phyloP scores from a whole-genome alignment of 176 grass and related monocot genomes.

The Oryza longistaminata region DNA sequence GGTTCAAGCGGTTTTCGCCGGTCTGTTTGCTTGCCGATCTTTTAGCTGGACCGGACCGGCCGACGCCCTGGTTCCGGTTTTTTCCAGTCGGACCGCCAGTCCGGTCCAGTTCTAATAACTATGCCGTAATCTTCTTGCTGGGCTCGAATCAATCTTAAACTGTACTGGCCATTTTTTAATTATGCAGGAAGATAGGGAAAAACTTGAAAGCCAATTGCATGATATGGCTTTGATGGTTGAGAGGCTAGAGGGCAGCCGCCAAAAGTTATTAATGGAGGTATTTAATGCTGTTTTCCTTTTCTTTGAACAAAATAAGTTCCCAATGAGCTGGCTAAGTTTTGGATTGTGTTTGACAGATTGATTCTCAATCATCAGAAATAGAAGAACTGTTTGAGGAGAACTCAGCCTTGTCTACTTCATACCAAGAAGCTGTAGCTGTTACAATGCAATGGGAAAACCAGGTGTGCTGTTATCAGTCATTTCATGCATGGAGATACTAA shows the following conservation, averaged over 20 bases:
- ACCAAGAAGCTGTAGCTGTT: conserved; percentile 65
- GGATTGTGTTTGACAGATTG: conserved; percentile 61
- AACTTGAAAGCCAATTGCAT: conserved; percentile 91
- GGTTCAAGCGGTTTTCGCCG: too few species aligned
- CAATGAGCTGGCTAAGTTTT: conserved; percentile 16
- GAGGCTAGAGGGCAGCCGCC: conserved; percentile 90
- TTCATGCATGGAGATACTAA: conserved; percentile 11
- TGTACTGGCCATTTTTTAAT: conserved; percentile 21
- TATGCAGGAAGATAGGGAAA: conserved; percentile 78
- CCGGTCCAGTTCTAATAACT: too few species aligned
- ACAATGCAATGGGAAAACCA: conserved; percentile 91
- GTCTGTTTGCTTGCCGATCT: too few species aligned
- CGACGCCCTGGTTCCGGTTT: too few species aligned
- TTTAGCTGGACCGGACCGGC: too few species aligned
- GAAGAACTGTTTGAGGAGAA: conserved; percentile 96
- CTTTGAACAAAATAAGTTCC: conserved; percentile 31
- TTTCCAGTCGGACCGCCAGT: too few species aligned
- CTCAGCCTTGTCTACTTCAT: conserved; percentile 65
- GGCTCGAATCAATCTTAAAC: not conserved
- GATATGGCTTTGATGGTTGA: conserved; percentile 96
- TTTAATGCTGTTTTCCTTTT: conserved; percentile 14
- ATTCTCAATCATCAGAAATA: conserved; percentile 96
- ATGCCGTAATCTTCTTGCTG: conserved; percentile 29
- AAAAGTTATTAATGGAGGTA: conserved; percentile 93
- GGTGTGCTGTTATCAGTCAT: conserved; percentile 35